Percentiles rank a stretch among this genome's conserved stretches.
These are phyloP conservation scores for Fusarium begoniae DNA, from an alignment of 2,329 filamentous ascomycete genomes.

Conservation along the genomic window DNA sequence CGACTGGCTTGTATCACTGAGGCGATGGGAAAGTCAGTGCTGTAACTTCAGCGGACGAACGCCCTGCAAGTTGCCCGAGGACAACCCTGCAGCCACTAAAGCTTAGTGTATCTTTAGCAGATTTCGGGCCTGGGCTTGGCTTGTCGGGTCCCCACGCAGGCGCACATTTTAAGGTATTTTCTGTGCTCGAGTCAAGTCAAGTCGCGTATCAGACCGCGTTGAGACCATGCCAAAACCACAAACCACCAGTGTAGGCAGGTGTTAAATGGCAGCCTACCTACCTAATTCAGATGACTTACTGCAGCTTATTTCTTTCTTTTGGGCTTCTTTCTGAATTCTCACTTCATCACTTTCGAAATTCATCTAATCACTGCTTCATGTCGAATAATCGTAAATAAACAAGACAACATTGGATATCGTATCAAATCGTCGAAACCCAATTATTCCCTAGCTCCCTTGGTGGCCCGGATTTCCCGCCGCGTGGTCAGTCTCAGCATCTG, in stretches of 20 bases:
- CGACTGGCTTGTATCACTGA: neutral
- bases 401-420: slow-evolving; percentile 19
- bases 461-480: slow-evolving; percentile 34
- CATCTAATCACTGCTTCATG: neutral
- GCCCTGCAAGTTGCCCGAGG: slow-evolving; percentile 8
- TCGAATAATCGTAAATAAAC: slow-evolving; percentile 16
- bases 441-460: slow-evolving; percentile 35
- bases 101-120: slow-evolving; percentile 30
- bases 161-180: slow-evolving; percentile 24
- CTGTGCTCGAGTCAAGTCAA: slow-evolving; percentile 11
- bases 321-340: neutral
- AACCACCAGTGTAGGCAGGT: slow-evolving; percentile 11
- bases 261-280: neutral
- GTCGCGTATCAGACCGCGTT: slow-evolving; percentile 36
- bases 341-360: neutral
- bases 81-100: slow-evolving; percentile 25
- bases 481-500: slow-evolving; percentile 30
- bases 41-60: slow-evolving; percentile 15
- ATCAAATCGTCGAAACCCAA: slow-evolving; percentile 23
- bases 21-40: neutral
- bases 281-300: neutral
- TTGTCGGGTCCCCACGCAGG: neutral
- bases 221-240: slow-evolving; percentile 2
- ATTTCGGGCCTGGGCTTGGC: slow-evolving; percentile 1
- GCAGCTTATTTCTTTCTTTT: neutral